Evolutionary conservation across 2,329 filamentous ascomycete genomes (phyloP), one percentile per base, ranked within the genome.

Genomic region (Colletotrichum magnum): DNA sequence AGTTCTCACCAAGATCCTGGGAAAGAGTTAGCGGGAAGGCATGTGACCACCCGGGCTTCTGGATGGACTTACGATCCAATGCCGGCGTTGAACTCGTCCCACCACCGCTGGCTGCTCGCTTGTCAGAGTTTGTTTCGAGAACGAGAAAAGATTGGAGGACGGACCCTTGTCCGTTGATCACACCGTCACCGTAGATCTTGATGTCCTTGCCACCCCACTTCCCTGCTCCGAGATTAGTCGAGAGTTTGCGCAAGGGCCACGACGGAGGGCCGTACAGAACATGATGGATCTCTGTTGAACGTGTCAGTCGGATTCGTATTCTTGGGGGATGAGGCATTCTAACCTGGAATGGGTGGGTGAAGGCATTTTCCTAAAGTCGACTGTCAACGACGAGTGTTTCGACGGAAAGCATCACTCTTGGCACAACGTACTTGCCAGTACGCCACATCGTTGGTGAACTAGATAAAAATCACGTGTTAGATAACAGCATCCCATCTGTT

Each of bases 151-250:
- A 58, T 16, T 2, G 5, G 28, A n/a, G 6, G 12, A 26, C 43
- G 16, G 32, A 70, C 68, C 68, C 88, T 70, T 89, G 88, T 1
- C 86, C 88, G 66, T 90, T 87, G 57, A 90, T 80, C n/a, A 86
- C 79, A 56, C 88, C 84, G 13, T 84, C 80, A 48, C 89, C 89
- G 65, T 85, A 88, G 73, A 92, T 89, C 70, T 85, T 87, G 75
- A 92, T 88, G 71, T 89, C 81, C 69, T 87, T 83, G 13, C 89
- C 89, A 68, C 89, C 88, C 88, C 88, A 91, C 64, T 89, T 86
- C 86, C 87, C 90, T 68, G 24, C 12, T 6, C 4, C 5, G 32
- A 4, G 2, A n/a, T 62, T 21, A 62, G 59, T 32, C 3, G 47
- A 7, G 10, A 15, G 16, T 7, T 10, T n/a, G 16, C 4, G 4